Base-by-base conservation (phyloP, 2,329 filamentous ascomycete genomes). In the Fusarium sp. region DNA sequence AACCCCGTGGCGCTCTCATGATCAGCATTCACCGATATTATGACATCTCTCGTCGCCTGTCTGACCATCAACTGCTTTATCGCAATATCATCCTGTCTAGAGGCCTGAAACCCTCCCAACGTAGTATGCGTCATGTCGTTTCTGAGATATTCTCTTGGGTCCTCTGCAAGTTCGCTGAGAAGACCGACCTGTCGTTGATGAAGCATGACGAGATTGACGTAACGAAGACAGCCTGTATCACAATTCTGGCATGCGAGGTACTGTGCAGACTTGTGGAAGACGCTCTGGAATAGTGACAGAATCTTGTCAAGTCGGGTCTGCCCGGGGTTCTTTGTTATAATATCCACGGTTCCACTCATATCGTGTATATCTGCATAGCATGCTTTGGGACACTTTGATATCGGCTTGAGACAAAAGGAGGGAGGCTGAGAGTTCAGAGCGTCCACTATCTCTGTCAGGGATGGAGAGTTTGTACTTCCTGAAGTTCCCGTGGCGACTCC, bases 171-270 rank as follows among this genome's bases (percentile, higher is more conserved):
- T 22, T 68, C 63, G 3, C 50, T 51, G 11, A 68, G 28, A 11
- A 68, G 55, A 2, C 15, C 51, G 4, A 56, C 55, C 33, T 68
- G 65, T 0, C 65, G 55, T 10, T 68, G 55, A 22, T 68, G 65
- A 18, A 68, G 65, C 33, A 68, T 48, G 8, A 65, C 62, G 6
- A 68, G 62, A 9, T 68, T 55, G 18, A 68, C 61, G 3, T 67
- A 24, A 5, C 65, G 38, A 24, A 58, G 48, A 13, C 65, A 68
- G 1, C 62, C 65, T 0, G 65, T 58, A 16, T 68, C 65, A 12
- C 65, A 68, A 18, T 61, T 45, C 10, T 51, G 31, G 6, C 65
- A 68, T 2, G 35, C 20, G 4, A 68, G 35, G 15, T 68, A 68
- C 5, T 56, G 48, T 44, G 47, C 50, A 18, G 63, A 45, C 22